A percentile compares a stretch with the other conserved stretches of the same genome.
phyloP scores from a whole-genome alignment of 495 filamentous ascomycete genomes.

The Daldinia vernicosa region DNA sequence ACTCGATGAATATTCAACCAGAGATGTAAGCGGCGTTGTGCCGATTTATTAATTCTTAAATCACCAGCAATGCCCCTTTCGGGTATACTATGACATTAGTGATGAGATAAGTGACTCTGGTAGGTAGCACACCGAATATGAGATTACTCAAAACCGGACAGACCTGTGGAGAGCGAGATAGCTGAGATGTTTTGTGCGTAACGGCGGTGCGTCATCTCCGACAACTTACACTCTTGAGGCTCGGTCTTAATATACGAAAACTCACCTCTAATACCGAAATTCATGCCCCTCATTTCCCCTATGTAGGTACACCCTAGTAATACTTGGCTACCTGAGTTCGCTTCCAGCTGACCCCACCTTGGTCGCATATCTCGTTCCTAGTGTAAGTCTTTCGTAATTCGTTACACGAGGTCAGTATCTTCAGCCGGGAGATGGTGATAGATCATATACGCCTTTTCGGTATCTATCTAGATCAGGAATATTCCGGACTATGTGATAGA shows the following conservation, averaged over 20 bases:
- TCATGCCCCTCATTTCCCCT: slow-evolving; percentile 34
- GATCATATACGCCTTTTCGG: not conserved
- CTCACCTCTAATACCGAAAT: slow-evolving; percentile 14
- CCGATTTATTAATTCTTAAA: slow-evolving; percentile 27
- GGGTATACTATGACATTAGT: slow-evolving; percentile 20
- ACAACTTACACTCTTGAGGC: not conserved
- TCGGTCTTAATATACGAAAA: slow-evolving; percentile 4
- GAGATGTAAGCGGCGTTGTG: slow-evolving; percentile 5
- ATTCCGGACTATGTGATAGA: too few species aligned
- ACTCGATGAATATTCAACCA: slow-evolving; percentile 12
- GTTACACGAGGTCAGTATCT: slow-evolving; percentile 8
- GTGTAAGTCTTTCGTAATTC: not conserved
- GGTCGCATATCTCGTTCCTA: not conserved
- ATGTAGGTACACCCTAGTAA: slow-evolving; percentile 30
- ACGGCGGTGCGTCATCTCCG: not conserved
- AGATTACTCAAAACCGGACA: slow-evolving; percentile 2
- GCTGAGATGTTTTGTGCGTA: slow-evolving; percentile 3
- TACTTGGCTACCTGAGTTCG: not conserved
- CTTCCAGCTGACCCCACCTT: slow-evolving; percentile 15
- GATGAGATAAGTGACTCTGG: not conserved
- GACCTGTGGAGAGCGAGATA: slow-evolving; percentile 11
- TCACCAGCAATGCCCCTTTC: slow-evolving; percentile 3
- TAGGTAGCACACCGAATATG: slow-evolving; percentile 8
- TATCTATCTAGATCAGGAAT: too few species aligned
- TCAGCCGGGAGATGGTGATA: slow-evolving; percentile 24